Percentiles rank a stretch among this genome's conserved stretches.
These are phyloP conservation scores for Penicillium sclerotigenum DNA, from an alignment of 2,329 filamentous ascomycete species.

Conservation along the genomic window DNA sequence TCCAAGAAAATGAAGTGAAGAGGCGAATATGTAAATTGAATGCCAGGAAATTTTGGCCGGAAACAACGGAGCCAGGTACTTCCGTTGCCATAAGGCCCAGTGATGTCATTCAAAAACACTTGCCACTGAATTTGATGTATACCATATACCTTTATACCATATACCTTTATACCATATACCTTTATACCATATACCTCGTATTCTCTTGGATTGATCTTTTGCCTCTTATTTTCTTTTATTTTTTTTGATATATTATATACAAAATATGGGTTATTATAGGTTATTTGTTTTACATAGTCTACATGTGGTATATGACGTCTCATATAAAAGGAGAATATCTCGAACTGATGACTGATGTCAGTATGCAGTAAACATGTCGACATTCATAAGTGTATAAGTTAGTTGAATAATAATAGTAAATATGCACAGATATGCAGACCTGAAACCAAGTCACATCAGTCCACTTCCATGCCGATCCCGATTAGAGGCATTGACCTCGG, in stretches of 20 bases:
- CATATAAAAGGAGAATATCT: background rate
- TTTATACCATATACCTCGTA: background rate
- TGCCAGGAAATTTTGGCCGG: slow-evolving; percentile 13
- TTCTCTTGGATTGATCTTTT: background rate
- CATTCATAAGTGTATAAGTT: background rate
- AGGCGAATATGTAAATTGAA: background rate
- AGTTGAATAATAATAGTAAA: background rate
- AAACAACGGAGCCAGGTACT: slow-evolving; percentile 22
- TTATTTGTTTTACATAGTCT: no score
- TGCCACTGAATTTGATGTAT: no score
- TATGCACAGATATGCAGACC: background rate
- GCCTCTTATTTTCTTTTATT: background rate
- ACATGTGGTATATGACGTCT: background rate
- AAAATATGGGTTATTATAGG: background rate
- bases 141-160: background rate
- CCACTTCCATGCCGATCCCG: slow-evolving; percentile 1
- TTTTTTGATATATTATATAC: no score
- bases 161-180: background rate
- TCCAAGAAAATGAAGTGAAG: background rate
- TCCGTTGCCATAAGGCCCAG: slow-evolving; percentile 14
- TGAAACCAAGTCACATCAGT: background rate
- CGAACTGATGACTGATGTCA: background rate
- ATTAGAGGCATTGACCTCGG: background rate
- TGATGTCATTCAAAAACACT: slow-evolving; percentile 26
- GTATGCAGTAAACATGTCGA: background rate